phyloP scores from a whole-genome alignment of 2,329 filamentous ascomycete species.

The Verticillium dahliae region DNA sequence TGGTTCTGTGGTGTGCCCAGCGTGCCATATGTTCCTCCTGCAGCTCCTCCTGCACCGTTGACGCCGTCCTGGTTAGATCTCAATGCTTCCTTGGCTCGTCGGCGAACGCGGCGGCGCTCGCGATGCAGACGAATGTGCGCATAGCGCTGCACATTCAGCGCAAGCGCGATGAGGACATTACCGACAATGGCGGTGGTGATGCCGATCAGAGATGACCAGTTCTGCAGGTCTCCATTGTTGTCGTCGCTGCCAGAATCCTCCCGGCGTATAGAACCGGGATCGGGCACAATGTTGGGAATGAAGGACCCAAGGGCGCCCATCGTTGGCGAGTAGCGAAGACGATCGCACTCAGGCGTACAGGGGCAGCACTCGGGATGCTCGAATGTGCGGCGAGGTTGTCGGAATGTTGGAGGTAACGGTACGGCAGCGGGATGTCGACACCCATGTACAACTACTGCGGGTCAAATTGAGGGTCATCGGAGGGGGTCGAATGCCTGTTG shows the following conservation, averaged over 20 bases:
- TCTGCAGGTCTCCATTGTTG: slow-evolving; percentile 42
- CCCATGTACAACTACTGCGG: background rate
- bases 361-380: background rate
- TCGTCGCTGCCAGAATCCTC: slow-evolving; percentile 17
- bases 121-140: slow-evolving; percentile 80
- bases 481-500: background rate
- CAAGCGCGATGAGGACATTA: slow-evolving; percentile 90
- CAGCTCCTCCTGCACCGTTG: background rate
- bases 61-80: slow-evolving; percentile 21
- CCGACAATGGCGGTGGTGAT: slow-evolving; percentile 89
- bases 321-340: background rate
- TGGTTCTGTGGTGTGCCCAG: slow-evolving; percentile 13
- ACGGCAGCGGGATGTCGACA: background rate
- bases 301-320: background rate
- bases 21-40: background rate
- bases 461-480: background rate
- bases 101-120: slow-evolving; percentile 54
- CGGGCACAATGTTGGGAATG: background rate
- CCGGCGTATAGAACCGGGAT: background rate
- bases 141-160: slow-evolving; percentile 93
- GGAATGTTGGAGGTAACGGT: background rate
- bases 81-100: slow-evolving; percentile 46
- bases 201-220: slow-evolving; percentile 92
- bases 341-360: background rate
- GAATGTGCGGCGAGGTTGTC: background rate